phyloP scores from a whole-genome alignment of 495 filamentous ascomycete species.

The Neurospora discreta region DNA sequence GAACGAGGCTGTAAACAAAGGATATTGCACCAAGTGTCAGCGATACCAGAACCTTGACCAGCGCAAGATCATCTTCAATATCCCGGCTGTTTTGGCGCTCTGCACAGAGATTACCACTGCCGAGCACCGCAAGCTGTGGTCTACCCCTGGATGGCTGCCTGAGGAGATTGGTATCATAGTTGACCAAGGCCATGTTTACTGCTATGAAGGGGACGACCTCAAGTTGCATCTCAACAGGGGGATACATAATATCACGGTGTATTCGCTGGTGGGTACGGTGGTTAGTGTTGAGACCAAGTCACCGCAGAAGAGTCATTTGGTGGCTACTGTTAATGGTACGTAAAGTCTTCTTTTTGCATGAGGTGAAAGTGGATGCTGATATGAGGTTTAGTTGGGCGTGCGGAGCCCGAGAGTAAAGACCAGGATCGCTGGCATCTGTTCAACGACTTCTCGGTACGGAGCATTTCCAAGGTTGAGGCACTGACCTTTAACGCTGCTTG shows the following conservation, averaged over 20 bases:
- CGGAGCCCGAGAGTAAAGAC: conserved; percentile 39
- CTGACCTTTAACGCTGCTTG: conserved; percentile 76
- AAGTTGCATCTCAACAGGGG: conserved; percentile 53
- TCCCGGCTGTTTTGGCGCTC: conserved; percentile 74
- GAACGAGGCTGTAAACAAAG: conserved; percentile 64
- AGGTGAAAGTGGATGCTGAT: background rate
- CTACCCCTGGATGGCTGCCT: conserved; percentile 78
- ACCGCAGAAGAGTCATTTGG: conserved; percentile 79
- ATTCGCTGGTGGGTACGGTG: conserved; percentile 85
- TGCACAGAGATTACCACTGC: conserved; percentile 64
- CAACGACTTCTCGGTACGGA: conserved; percentile 89
- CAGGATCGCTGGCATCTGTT: conserved; percentile 81
- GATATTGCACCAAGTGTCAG: conserved; percentile 83
- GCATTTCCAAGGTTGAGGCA: conserved; percentile 68
- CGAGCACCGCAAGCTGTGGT: conserved; percentile 71
- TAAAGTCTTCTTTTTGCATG: accelerated
- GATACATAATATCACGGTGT: conserved; percentile 63
- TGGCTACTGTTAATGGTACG: conserved; percentile 66
- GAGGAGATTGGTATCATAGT: conserved; percentile 84
- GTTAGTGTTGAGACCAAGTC: conserved; percentile 77
- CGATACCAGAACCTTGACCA: conserved; percentile 74
- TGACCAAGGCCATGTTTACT: conserved; percentile 71
- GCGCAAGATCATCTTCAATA: conserved; percentile 63
- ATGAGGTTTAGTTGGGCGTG: conserved; percentile 46
- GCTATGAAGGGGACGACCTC: conserved; percentile 80